Evolutionary conservation across 306 rosid genomes (phyloP).

Genomic region (Inga leiocalycina): DNA sequence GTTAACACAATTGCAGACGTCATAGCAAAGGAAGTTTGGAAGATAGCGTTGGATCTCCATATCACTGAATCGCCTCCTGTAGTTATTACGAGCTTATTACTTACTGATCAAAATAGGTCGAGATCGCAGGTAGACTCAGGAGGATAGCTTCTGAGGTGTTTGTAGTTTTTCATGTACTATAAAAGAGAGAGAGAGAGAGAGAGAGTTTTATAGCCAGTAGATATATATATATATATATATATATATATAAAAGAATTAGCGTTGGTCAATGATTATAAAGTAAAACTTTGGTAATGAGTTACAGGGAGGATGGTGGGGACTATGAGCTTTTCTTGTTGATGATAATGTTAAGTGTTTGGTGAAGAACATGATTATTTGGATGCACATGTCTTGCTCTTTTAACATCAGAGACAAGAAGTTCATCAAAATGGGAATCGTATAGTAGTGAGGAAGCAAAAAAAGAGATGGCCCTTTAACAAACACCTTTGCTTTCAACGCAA

Average conservation of each 20-base stretch:
- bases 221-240: background rate
- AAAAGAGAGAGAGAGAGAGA: too few species aligned
- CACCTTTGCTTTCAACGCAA: slow-evolving; percentile 20
- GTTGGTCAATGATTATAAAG: background rate
- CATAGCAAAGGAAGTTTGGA: too few species aligned
- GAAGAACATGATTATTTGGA: slow-evolving; percentile 37
- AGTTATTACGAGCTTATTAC: too few species aligned
- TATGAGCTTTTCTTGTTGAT: background rate
- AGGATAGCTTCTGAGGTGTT: too few species aligned
- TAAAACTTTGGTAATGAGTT: slow-evolving; percentile 10
- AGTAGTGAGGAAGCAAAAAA: background rate
- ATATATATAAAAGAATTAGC: background rate
- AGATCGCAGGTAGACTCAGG: too few species aligned
- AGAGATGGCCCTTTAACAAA: background rate
- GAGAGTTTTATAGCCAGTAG: too few species aligned
- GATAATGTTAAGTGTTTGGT: slow-evolving; percentile 1
- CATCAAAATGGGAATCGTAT: background rate
- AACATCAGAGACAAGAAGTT: background rate
- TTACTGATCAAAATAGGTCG: too few species aligned
- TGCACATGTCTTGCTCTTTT: slow-evolving; percentile 20
- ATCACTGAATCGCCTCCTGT: too few species aligned
- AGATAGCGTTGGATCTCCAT: too few species aligned
- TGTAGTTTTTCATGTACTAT: too few species aligned
- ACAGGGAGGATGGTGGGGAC: slow-evolving; percentile 29
- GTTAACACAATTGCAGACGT: too few species aligned